Conservation (phyloP, 2,329 filamentous ascomycete genomes). For the Fonsecaea monophora region DNA sequence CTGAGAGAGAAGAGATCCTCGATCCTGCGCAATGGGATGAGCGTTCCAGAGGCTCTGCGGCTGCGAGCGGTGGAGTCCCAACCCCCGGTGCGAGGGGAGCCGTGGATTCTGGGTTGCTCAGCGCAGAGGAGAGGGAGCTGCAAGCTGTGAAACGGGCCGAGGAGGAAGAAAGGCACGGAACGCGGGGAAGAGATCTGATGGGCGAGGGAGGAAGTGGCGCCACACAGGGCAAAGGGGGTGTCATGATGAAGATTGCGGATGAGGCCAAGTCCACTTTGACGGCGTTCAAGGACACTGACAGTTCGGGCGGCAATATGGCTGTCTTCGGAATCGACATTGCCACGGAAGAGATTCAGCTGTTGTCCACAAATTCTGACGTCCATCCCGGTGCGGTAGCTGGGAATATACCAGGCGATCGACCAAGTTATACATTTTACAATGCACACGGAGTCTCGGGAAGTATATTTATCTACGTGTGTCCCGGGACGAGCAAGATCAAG, state of each 20-base stretch:
- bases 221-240: conserved; percentile 45
- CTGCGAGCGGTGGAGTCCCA: conserved; percentile 34
- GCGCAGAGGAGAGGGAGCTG: conserved; percentile 65
- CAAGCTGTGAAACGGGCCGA: conserved; percentile 65
- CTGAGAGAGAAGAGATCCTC: conserved; percentile 64
- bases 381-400: conserved; percentile 53
- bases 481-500: conserved; percentile 66
- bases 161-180: conserved; percentile 63
- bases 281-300: conserved; percentile 42
- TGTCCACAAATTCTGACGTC: conserved; percentile 44
- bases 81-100: not conserved
- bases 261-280: conserved; percentile 61
- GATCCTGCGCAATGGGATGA: conserved; percentile 61
- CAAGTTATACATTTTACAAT: conserved; percentile 66
- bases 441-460: conserved; percentile 43
- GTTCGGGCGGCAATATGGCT: conserved; percentile 34
- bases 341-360: conserved; percentile 64
- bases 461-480: conserved; percentile 71
- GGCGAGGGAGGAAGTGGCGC: conserved; percentile 52
- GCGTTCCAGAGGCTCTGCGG: conserved; percentile 48
- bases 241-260: conserved; percentile 61
- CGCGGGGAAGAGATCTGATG: conserved; percentile 55
- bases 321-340: conserved; percentile 53
- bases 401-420: conserved; percentile 60
- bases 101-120: conserved; percentile 61